Evolutionary conservation across 495 filamentous ascomycete species (phyloP), one percentile per base, ranked within the genome.

Genomic region (Trichoderma parareesei): DNA sequence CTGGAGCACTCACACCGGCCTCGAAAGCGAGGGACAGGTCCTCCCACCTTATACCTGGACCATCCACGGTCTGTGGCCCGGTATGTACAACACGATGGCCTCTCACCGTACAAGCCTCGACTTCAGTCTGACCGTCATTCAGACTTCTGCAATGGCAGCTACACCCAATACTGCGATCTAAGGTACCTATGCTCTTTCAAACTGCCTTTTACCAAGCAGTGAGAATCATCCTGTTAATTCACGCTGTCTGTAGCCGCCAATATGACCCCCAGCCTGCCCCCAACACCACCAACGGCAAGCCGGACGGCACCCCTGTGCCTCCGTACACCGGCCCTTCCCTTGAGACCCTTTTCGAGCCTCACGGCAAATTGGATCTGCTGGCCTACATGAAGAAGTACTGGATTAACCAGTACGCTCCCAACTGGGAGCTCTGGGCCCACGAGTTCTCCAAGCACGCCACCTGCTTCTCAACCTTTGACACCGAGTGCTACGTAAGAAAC

Each of bases 381-480:
- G 74, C 68, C 3, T 84, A 75, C 68, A 84, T 83, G 81, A 77
- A 80, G 64, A 78, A 77, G 68, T 78, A 73, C 73, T 82, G 79
- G 80, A 76, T 80, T 60, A 71, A 69, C 60, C 77, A 76, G 65
- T 71, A 68, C 66, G 66, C 71, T 14, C 76, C 77, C 3, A 83
- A 77, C 71, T 62, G 68, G 37, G 75, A 76, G 35, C 74, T 84
- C 70, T 84, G 82, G 82, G 80, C 69, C 48, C 81, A 83, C 71
- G 82, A 84, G 65, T 84, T 82, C 70, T 75, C 71, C 71, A 84
- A 84, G 73, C 82, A 84, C 69, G 82, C 75, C 7, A 84, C 81
- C 13, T 84, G 82, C 76, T 82, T 71, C 71, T 79, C 76, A 49
- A 81, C 77, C 60, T 83, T 83, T 66, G 78, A 81, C 65, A 66